Evolutionary conservation across 306 rosid genomes (phyloP).

Genomic region (Echinosophora koreensis): DNA sequence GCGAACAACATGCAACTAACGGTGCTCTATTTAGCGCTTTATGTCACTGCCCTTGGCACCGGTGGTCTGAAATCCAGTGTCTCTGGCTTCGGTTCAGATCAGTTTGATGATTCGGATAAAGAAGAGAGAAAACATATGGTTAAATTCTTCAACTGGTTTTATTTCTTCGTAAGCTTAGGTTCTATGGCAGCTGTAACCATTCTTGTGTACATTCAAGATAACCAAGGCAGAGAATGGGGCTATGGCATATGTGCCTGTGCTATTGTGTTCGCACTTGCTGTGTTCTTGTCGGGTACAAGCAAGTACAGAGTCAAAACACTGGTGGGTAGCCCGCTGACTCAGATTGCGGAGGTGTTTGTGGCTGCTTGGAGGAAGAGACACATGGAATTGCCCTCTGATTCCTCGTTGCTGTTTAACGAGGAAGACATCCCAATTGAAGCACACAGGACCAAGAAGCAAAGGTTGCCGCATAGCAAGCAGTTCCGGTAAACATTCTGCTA

Average conservation of each 20-base stretch:
- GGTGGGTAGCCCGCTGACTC: constrained; percentile 86
- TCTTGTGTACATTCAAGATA: constrained; percentile 79
- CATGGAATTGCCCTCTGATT: constrained; percentile 65
- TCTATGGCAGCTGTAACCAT: constrained; percentile 74
- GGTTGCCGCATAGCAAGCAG: constrained; percentile 70
- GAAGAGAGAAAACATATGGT: constrained; percentile 67
- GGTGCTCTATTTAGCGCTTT: constrained; percentile 72
- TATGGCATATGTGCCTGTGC: constrained; percentile 78
- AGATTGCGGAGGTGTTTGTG: constrained; percentile 70
- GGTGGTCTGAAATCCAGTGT: constrained; percentile 91
- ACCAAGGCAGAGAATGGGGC: constrained; percentile 82
- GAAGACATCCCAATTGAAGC: constrained; percentile 51
- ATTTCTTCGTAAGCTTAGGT: constrained; percentile 83
- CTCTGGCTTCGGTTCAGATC: constrained; percentile 90
- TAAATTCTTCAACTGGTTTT: constrained; percentile 86
- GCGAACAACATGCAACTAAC: constrained; percentile 63
- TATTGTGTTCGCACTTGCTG: constrained; percentile 59
- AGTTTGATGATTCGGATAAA: constrained; percentile 69
- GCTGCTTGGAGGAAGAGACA: constrained; percentile 71
- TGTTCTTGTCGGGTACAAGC: constrained; percentile 73
- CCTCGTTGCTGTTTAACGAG: constrained; percentile 53
- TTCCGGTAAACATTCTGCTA: constrained; percentile 64
- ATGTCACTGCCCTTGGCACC: constrained; percentile 79
- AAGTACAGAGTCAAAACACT: constrained; percentile 75
- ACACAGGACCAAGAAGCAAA: constrained; percentile 59